These are phyloP conservation scores for Rutidosis leptorrhynchoides DNA, from an alignment of 129 eudicot species.

Conservation along the genomic window DNA sequence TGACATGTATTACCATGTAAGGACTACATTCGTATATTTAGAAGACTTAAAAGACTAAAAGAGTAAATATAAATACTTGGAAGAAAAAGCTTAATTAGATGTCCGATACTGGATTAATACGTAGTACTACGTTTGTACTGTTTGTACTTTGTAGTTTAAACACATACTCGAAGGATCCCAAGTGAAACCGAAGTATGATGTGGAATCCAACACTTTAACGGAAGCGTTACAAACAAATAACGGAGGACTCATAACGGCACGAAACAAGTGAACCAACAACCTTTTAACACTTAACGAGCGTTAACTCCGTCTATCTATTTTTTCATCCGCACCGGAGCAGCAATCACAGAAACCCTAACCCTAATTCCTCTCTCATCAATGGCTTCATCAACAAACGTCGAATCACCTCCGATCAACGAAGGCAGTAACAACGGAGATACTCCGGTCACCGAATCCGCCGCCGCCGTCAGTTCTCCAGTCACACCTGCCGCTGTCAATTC, in stretches of 20 bases:
- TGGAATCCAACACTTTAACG: slow-evolving; percentile 8
- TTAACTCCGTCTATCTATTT: slow-evolving; percentile 28
- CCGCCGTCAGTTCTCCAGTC: slow-evolving; percentile 6
- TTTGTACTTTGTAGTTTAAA: not conserved
- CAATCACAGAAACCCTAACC: slow-evolving; percentile 34
- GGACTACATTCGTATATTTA: too few relatives aligned
- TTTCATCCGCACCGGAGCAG: slow-evolving; percentile 18
- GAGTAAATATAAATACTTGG: too few relatives aligned
- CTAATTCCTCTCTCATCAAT: slow-evolving; percentile 24
- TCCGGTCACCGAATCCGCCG: not conserved
- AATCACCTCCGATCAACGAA: slow-evolving; percentile 35
- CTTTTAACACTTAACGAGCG: slow-evolving; percentile 23
- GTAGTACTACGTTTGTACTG: too few relatives aligned
- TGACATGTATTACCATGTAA: too few relatives aligned
- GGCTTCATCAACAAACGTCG: slow-evolving; percentile 35
- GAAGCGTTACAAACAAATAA: slow-evolving; percentile 22
- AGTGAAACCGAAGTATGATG: not conserved
- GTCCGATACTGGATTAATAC: too few relatives aligned
- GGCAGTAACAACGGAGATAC: slow-evolving; percentile 8
- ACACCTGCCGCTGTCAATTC: slow-evolving; percentile 27
- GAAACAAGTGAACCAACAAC: slow-evolving; percentile 31
- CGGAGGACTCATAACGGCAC: slow-evolving; percentile 26
- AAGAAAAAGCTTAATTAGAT: too few relatives aligned
- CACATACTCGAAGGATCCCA: not conserved
- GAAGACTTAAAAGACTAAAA: too few relatives aligned